Conservation (phyloP, 1,139 yeast genomes). For the Debaryomyces nepalensis region DNA sequence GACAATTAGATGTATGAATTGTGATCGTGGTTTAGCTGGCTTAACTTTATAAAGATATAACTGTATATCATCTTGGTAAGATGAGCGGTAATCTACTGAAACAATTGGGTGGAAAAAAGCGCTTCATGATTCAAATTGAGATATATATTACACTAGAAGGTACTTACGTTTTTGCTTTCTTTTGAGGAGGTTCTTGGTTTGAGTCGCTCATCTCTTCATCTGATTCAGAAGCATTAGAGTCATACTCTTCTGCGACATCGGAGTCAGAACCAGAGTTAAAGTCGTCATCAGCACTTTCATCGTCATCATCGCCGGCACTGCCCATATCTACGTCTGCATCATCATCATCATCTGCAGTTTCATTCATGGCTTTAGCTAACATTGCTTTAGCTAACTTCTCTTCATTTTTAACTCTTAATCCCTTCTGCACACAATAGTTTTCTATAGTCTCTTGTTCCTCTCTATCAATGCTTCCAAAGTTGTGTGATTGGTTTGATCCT, state of each 20-base stretch:
- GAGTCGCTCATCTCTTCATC: slow-evolving; percentile 42
- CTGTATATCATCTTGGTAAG: too few relatives aligned
- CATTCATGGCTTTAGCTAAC: slow-evolving; percentile 76
- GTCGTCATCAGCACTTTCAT: slow-evolving; percentile 70
- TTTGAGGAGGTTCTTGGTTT: slow-evolving; percentile 47
- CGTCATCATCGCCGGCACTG: slow-evolving; percentile 72
- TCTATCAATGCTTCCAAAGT: slow-evolving; percentile 85
- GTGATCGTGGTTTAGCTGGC: too few relatives aligned
- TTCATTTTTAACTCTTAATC: slow-evolving; percentile 82
- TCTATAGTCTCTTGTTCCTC: slow-evolving; percentile 88
- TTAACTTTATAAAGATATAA: too few relatives aligned
- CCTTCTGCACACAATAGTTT: slow-evolving; percentile 74
- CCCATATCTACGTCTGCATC: slow-evolving; percentile 71
- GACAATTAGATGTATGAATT: too few relatives aligned
- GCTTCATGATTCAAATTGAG: too few relatives aligned
- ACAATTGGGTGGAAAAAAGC: too few relatives aligned
- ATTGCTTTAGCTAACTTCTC: slow-evolving; percentile 84
- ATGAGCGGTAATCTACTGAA: neutral
- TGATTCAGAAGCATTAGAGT: slow-evolving; percentile 63
- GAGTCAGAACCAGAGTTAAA: slow-evolving; percentile 64
- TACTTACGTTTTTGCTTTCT: slow-evolving; percentile 42
- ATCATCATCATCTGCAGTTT: slow-evolving; percentile 68
- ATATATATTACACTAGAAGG: neutral
- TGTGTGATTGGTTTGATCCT: slow-evolving; percentile 70
- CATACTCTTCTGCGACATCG: slow-evolving; percentile 88